Base-by-base conservation (phyloP, 2,329 filamentous ascomycete genomes). In the Parastagonospora nodorum region DNA sequence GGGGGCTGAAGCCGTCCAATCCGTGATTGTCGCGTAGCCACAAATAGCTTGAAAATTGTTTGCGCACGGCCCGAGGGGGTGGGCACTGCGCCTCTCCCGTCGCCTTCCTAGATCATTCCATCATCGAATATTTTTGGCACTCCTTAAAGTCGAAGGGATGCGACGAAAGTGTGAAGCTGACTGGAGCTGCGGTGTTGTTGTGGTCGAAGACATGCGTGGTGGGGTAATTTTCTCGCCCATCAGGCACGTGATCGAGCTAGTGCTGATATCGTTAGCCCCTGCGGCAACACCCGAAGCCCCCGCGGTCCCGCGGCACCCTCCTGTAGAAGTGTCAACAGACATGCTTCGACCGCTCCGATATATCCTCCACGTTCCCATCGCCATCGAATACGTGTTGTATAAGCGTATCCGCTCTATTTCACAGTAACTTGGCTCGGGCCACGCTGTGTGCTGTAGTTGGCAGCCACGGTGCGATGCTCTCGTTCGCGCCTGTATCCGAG, bases 1-100 rank as follows among this genome's bases (percentile, higher is more conserved):
- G 66, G 71, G 68, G 70, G 71, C 70, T 60, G 63, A 65, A 61
- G 64, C 65, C 50, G 57, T 71, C 71, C 71, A 73, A 74, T 74
- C 69, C 68, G 64, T 71, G 68, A 65, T 42, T 51, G 64, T 71
- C 69, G 71, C 71, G 69, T 73, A 72, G 66, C 71, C 68, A 60
- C 67, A 69, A 71, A 67, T 71, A 71, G 66, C 66, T 70, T 32
- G 30, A 64, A 60, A 71, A 64, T 53, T 58, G 58, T 61, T 67
- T 48, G 63, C 48, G 70, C 69, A 71, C 69, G 69, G 66, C 62
- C 67, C 64, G 50, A 52, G 44, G 45, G 48, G 50, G 61, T 47
- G 57, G 58, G 48, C 55, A 57, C 61, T 58, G 59, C 60, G 64
- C 64, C 58, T 60, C 57, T 52, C 48, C 48, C 39, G 51, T 37